Conservation (phyloP, 345 rosid genomes). For the Ailanthus altissimus region DNA sequence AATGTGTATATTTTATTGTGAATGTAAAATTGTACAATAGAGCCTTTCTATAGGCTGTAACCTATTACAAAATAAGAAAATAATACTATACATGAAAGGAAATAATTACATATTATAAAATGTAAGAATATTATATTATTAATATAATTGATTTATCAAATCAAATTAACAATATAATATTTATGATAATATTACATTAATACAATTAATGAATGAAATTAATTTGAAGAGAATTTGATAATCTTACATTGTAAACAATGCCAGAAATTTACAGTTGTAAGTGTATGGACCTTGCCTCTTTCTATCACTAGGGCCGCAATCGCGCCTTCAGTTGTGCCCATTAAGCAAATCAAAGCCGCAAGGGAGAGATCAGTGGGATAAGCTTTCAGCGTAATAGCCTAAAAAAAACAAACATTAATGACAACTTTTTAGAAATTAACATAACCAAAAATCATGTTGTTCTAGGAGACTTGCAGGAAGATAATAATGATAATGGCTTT, state of each 20-base stretch:
- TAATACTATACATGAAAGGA: too few species aligned
- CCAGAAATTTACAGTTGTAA: conserved; percentile 55
- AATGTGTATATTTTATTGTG: too few species aligned
- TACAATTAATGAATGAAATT: not conserved
- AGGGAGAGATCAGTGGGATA: conserved; percentile 83
- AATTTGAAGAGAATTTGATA: not conserved
- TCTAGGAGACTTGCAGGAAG: not conserved
- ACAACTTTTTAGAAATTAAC: not conserved
- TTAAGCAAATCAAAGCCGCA: conserved; percentile 69
- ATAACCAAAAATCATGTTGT: not conserved
- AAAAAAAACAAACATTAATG: not conserved
- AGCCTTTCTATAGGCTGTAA: too few species aligned
- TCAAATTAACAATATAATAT: too few species aligned
- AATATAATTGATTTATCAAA: too few species aligned
- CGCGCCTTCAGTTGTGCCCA: conserved; percentile 64
- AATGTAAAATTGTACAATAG: too few species aligned
- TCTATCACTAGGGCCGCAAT: conserved; percentile 57
- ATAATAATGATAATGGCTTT: too few species aligned
- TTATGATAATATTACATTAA: too few species aligned
- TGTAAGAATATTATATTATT: too few species aligned
- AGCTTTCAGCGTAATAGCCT: conserved; percentile 71
- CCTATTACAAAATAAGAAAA: too few species aligned
- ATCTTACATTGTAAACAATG: conserved; percentile 74
- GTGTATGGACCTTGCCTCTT: conserved; percentile 57
- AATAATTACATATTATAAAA: too few species aligned